These are phyloP conservation scores for Penicillium odoratum DNA, from an alignment of 495 filamentous ascomycete genomes.

Conservation along the genomic window DNA sequence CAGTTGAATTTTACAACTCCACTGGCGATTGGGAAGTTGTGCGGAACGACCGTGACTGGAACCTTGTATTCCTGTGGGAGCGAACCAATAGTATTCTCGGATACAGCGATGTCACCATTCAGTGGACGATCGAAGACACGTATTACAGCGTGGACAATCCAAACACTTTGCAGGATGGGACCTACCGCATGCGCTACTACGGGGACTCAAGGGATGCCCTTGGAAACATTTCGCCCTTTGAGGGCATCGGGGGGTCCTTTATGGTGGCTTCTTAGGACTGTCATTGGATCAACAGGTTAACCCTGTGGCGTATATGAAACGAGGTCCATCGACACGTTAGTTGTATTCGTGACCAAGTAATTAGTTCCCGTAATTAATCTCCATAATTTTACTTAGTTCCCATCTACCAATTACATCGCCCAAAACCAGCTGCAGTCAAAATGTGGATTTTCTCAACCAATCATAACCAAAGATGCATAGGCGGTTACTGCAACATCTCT, in stretches of 20 bases:
- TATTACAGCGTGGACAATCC: conserved; percentile 43
- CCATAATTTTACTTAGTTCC: conserved; percentile 3
- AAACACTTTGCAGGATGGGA: conserved; percentile 52
- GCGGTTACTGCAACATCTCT: conserved; percentile 29
- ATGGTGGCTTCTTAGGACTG: conserved; percentile 32
- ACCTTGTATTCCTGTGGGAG: conserved; percentile 56
- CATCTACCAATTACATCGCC: not conserved
- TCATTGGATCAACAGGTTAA: not conserved
- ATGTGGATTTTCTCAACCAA: conserved; percentile 16
- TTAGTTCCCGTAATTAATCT: not conserved
- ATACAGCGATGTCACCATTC: conserved; percentile 74
- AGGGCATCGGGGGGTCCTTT: conserved; percentile 72
- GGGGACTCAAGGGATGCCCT: conserved; percentile 73
- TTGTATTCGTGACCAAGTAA: not conserved
- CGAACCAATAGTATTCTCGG: conserved; percentile 69
- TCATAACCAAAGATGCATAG: conserved; percentile 9
- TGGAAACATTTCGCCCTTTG: conserved; percentile 71
- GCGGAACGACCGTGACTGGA: conserved; percentile 40
- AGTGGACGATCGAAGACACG: conserved; percentile 73
- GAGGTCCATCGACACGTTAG: not conserved
- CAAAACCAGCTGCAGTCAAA: not conserved
- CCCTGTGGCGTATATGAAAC: conserved; percentile 8
- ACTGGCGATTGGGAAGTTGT: conserved; percentile 62
- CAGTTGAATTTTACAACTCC: conserved; percentile 66
- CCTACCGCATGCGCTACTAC: conserved; percentile 82